Base-by-base conservation (phyloP, 495 filamentous ascomycete species). In the Xylaria nigripes region DNA sequence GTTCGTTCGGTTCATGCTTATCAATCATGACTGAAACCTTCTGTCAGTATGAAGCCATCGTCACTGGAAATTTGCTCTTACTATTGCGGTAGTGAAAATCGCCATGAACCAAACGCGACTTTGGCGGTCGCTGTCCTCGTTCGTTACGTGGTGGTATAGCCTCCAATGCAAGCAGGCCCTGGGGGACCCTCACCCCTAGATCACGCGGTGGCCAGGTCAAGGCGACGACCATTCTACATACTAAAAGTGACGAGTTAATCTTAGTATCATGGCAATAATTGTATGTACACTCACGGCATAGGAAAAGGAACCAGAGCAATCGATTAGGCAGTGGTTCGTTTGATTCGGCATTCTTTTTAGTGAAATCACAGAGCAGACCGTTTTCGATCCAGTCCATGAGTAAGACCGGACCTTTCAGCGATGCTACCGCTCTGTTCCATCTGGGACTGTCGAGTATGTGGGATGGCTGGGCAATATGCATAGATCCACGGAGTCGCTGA, bases 271-370 rank as follows among this genome's bases (percentile, higher is more conserved):
- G n/a, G 16, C 23, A 15, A 29, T 36, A 16, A 2, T 6, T 23
- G 23, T 48, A 3, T 1, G 2, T 8, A 12, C 5, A 48, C 61
- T 45, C 49, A 61, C 61, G 42, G 16, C 58, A 61, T 10, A 61
- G 41, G 23, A 64, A 64, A 29, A 61, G 21, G 12, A 42, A 54
- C 61, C 61, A 64, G 23, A 64, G 58, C 46, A 64, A 29, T 34
- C 61, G 48, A 27, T 64, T 64, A 13, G 61, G 61, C 24, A 61
- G 45, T 4, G 61, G 61, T 10, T 51, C 30, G 10, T 36, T 36
- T 16, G 40, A 50, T 19, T 61, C 55, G 7, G 41, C 25, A 22
- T 24, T 16, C 22, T 45, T 55, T 0, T 45, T 23, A 5, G 54
- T 30, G 21, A 64, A 40, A 9, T 51, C 50, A 18, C 23, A 21